Conservation (phyloP, 805 yeast species). For the Yarrowia osloensis region DNA sequence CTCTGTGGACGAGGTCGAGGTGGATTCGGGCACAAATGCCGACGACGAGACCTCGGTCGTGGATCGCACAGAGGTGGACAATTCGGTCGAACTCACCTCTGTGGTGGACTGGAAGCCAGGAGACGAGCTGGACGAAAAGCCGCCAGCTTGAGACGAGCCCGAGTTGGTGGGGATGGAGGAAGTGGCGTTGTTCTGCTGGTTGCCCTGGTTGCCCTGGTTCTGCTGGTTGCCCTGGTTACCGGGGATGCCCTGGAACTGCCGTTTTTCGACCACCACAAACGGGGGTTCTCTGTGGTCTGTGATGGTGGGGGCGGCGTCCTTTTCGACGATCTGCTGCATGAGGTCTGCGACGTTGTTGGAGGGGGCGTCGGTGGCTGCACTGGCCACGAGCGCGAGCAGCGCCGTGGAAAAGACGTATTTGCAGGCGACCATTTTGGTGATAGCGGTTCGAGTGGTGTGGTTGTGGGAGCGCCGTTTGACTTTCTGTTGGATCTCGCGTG, state of each 20-base stretch:
- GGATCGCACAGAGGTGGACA: no score
- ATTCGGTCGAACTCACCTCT: no score
- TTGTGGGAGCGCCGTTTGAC: not conserved
- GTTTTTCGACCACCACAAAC: constrained; percentile 8
- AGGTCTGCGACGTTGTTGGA: constrained; percentile 23
- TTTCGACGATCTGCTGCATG: constrained; percentile 13
- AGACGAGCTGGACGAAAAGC: not conserved
- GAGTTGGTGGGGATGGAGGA: not conserved
- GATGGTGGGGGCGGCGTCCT: not conserved
- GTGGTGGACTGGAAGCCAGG: not conserved
- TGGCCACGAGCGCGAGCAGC: constrained; percentile 1
- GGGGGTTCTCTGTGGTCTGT: not conserved
- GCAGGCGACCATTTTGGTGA: not conserved
- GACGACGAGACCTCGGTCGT: not conserved
- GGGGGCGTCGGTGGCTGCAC: not conserved
- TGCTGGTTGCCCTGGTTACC: not conserved
- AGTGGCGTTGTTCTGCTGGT: constrained; percentile 1
- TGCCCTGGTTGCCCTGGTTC: not conserved
- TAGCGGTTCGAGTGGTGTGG: not conserved
- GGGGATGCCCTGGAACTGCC: not conserved
- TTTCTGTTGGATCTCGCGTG: constrained; percentile 3
- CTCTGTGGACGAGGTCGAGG: not conserved
- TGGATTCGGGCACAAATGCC: not conserved
- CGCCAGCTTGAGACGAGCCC: not conserved
- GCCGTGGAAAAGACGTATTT: constrained; percentile 15